Evolutionary conservation across 805 yeast species (phyloP).

Genomic region (Jamesozyma hellenica): DNA sequence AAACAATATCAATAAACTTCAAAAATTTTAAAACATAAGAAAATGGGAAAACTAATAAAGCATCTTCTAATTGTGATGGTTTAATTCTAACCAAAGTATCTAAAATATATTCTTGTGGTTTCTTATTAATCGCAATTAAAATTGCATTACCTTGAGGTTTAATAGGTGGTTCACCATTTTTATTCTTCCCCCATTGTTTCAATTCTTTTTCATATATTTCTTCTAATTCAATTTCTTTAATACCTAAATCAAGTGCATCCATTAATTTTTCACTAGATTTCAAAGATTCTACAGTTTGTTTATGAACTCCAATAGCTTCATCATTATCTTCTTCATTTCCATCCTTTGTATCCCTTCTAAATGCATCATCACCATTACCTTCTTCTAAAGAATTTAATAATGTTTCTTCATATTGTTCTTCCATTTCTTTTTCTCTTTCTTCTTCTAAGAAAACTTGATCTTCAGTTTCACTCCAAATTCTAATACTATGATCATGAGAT

Average conservation of each 20-base stretch:
- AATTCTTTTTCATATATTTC: conserved; percentile 41
- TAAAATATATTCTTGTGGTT: conserved; percentile 72
- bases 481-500: conserved; percentile 86
- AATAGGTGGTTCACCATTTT: conserved; percentile 39
- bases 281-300: conserved; percentile 81
- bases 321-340: conserved; percentile 36
- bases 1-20: conserved; percentile 67
- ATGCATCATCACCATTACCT: conserved; percentile 35
- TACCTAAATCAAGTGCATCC: conserved; percentile 84
- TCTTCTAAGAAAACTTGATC: conserved; percentile 96
- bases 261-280: conserved; percentile 89
- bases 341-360: conserved; percentile 30
- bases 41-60: conserved; percentile 81
- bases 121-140: conserved; percentile 57
- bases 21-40: conserved; percentile 67
- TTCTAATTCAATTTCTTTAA: conserved; percentile 51
- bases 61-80: conserved; percentile 85
- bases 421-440: conserved; percentile 92
- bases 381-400: conserved; percentile 64
- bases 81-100: conserved; percentile 59
- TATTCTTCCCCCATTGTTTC: conserved; percentile 34
- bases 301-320: conserved; percentile 56
- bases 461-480: conserved; percentile 89
- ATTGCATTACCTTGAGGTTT: conserved; percentile 61
- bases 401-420: conserved; percentile 79